Base-by-base conservation (phyloP, 1,139 yeast genomes). In the Hyphopichia fennica region DNA sequence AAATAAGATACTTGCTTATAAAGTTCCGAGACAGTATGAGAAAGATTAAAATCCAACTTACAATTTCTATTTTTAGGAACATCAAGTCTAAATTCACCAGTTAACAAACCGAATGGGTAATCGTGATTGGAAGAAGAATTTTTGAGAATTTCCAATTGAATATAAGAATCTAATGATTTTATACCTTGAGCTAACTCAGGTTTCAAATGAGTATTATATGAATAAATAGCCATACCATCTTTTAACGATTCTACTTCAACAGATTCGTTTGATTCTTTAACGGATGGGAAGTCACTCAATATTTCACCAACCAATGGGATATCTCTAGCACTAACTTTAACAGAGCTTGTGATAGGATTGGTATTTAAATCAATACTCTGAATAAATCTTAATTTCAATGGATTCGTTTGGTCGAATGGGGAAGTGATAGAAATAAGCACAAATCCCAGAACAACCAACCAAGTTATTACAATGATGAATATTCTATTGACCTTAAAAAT, bases 21-120 rank as follows among this genome's bases (percentile, higher is more conserved):
- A 3, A 69, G 71, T n/a, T 58, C 62, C 0, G 76, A 62, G 13
- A 52, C 43, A 1, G 61, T 45, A 3, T 56, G 56, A 25, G 64
- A 51, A 6, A 79, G 67, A 52, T 78, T 77, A 64, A 88, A 87
- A 17, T 62, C 58, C 30, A 88, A 49, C 22, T 68, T 68, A 62
- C 96, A 88, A 48, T 74, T 71, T 54, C 95, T 75, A 57, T 82
- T 84, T 33, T 82, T 80, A 17, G 75, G 74, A 2, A 79, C 88
- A 35, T 69, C 67, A 40, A 88, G 77, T 42, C 63, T 63, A 33
- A 88, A 54, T 46, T 83, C 83, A 0, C 88, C 90, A 25, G 75
- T 73, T 45, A 84, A 71, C 39, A 90, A 86, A 0, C 87, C 87
- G 58, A 79, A 84, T 22, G 84, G 84, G 16, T 79, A 75, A 36